These are phyloP conservation scores for Plasmodium ovale DNA, from an alignment of 169 alveolate genomes.

Conservation along the genomic window DNA sequence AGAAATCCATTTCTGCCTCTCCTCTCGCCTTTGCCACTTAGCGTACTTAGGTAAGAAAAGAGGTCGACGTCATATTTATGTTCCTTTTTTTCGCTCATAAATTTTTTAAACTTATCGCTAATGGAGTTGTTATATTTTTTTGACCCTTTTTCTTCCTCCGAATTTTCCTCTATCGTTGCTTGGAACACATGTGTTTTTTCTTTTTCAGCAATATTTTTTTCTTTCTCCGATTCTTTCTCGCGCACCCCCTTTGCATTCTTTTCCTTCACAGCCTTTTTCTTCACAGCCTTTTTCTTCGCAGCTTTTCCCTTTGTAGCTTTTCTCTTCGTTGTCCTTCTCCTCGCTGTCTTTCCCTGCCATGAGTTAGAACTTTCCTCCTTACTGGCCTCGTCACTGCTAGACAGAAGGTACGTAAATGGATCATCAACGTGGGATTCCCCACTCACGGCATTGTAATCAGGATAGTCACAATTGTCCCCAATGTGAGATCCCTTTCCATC, in stretches of 20 bases:
- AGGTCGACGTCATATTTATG: slow-evolving; percentile 10
- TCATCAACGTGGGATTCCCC: too few species aligned
- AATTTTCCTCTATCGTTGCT: too few species aligned
- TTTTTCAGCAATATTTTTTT: neutral
- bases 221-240: neutral
- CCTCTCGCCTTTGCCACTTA: neutral
- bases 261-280: neutral
- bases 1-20: neutral
- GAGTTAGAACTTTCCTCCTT: neutral
- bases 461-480: too few species aligned
- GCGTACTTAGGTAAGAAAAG: neutral
- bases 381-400: too few species aligned
- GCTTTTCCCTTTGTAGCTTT: neutral
- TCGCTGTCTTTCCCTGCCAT: neutral
- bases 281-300: neutral
- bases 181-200: neutral
- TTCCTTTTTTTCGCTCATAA: neutral
- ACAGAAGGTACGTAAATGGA: too few species aligned
- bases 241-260: neutral
- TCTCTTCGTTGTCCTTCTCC: neutral
- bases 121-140: neutral
- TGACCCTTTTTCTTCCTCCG: slow-evolving; percentile 4
- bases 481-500: too few species aligned
- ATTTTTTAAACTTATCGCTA: neutral
- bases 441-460: neutral